A percentile compares a stretch with the other conserved stretches of the same genome.
Conservation (phyloP, 192 early-diverging fungal species). For the Pecoramyces ruminantium region DNA sequence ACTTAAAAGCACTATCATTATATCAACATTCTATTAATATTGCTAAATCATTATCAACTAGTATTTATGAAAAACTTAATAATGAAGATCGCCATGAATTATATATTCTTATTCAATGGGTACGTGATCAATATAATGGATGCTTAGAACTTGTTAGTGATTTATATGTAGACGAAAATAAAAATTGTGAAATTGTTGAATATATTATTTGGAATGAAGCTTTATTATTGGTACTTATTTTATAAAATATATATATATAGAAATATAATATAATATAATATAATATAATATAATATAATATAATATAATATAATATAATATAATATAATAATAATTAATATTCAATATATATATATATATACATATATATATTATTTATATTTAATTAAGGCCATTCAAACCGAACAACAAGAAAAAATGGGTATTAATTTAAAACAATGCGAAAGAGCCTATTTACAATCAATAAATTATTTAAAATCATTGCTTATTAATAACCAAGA, state of each 20-base stretch:
- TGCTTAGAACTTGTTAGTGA: constrained; percentile 42
- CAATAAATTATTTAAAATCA: background rate
- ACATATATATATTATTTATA: too few species aligned
- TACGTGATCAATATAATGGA: constrained; percentile 74
- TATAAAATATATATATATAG: background rate
- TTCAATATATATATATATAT: too few species aligned
- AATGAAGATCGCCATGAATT: background rate
- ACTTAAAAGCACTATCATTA: background rate
- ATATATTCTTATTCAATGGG: constrained; percentile 62
- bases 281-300: too few species aligned
- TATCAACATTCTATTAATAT: background rate
- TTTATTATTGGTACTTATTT: background rate
- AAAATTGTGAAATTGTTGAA: background rate
- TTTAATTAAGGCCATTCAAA: background rate
- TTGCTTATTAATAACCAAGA: background rate
- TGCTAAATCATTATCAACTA: background rate
- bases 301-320: too few species aligned
- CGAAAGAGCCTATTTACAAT: background rate
- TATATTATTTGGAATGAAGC: background rate
- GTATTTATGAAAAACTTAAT: background rate
- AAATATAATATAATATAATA: background rate
- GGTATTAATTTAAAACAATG: background rate
- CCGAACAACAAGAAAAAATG: background rate
- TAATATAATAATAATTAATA: too few species aligned
- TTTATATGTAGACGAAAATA: background rate